Base-by-base conservation (phyloP, 129 eudicot species). In the Lonicera japonica region DNA sequence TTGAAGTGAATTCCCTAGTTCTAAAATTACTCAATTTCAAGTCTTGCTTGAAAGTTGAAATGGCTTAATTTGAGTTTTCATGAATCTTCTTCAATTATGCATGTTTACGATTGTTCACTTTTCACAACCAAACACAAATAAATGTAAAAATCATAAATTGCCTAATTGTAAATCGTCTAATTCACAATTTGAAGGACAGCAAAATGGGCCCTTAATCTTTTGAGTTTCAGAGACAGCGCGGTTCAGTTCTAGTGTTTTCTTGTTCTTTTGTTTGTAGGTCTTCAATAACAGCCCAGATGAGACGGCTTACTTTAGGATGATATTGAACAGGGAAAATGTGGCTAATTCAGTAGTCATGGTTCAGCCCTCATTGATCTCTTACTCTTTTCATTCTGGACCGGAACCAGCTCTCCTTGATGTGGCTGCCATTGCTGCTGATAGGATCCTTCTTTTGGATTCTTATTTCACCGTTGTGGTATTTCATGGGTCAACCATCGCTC, bases 261-360 rank as follows among this genome's bases (percentile, higher is more conserved):
- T 29, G 25, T 50, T 48, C 39, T n/a, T 62, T 55, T 13, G 41
- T 59, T 47, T 56, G 23, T 63, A 92, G 99, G 99, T 92, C 51
- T 92, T 92, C 60, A 88, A 88, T 70, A 88, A 92, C 87, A 92
- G 99, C 41, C 99, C 99, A 4, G 99, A 92, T 78, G 99, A 92
- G 84, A 92, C 99, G 13, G 99, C 99, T 56, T 88, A 87, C 73
- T 92, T 92, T 64, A 80, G 99, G 76, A 92, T 92, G 95, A 85
- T 92, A 61, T 73, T 92, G 71, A 88, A 92, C 77, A 69, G 96
- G 73, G 99, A 92, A 77, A 92, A 83, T 70, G 99, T 92, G 60
- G 88, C 95, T 15, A 92, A 92, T 75, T 87, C 99, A 54, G 99
- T 88, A 18, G 99, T 92, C 63, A 92, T 92, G 99, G 88, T 92